phyloP scores from a whole-genome alignment of 192 early-diverging fungal species.

The Endogone sp. region DNA sequence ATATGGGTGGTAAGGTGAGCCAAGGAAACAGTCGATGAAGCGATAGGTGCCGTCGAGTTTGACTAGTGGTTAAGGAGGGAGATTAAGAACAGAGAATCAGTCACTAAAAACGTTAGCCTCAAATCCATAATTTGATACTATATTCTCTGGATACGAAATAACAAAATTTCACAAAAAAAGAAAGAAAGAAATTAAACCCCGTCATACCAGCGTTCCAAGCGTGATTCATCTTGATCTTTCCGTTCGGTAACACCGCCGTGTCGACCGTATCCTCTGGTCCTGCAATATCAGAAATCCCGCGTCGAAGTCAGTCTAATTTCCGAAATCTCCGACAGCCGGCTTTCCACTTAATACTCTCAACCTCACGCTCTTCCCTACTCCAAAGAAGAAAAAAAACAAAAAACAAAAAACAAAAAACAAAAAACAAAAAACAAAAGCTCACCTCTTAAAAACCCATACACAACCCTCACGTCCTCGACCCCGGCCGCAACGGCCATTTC shows the following conservation, averaged over 20 bases:
- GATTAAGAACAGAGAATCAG: no score
- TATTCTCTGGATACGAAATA: no score
- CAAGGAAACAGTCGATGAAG: conserved; percentile 51
- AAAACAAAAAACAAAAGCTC: background rate
- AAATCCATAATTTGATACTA: background rate
- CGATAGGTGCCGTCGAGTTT: conserved; percentile 47
- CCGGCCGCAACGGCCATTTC: conserved; percentile 52
- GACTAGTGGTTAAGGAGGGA: conserved; percentile 26
- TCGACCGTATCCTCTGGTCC: conserved; percentile 17
- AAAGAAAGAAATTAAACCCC: background rate
- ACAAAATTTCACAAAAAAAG: background rate
- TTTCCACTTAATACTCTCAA: no score
- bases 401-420: background rate
- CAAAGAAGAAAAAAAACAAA: background rate
- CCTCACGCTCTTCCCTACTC: no score
- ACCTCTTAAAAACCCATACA: conserved; percentile 44
- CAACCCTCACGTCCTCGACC: conserved; percentile 35
- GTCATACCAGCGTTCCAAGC: conserved; percentile 30
- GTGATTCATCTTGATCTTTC: conserved; percentile 20
- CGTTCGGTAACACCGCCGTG: conserved; percentile 4
- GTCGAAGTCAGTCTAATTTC: background rate
- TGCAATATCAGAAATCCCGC: background rate
- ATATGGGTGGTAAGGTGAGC: conserved; percentile 38
- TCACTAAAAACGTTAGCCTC: no score
- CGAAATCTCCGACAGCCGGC: no score